Percentiles rank a stretch among this genome's conserved stretches.
Evolutionary conservation across 1,284 basidiomycete species (phyloP).

Genomic region (Cutaneotrichosporon arboriforme): DNA sequence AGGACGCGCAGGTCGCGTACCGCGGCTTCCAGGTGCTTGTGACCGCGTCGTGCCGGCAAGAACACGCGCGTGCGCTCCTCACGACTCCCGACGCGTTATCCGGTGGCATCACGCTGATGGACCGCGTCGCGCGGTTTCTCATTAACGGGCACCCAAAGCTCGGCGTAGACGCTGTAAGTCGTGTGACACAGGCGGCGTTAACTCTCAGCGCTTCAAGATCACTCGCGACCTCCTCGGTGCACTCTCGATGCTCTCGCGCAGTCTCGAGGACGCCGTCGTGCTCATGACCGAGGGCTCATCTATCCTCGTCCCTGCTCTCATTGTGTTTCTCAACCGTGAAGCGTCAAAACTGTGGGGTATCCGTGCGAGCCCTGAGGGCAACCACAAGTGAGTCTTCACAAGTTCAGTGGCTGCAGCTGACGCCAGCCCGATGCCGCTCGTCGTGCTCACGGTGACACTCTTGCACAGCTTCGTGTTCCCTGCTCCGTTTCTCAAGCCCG

Average conservation of each 20-base stretch:
- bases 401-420: not conserved
- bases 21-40: constrained; percentile 29
- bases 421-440: constrained; percentile 27
- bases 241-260: constrained; percentile 26
- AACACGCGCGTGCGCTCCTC: constrained; percentile 27
- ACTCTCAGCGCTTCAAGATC: constrained; percentile 10
- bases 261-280: constrained; percentile 31
- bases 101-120: constrained; percentile 16
- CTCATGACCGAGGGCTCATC: constrained; percentile 30
- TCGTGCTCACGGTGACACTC: constrained; percentile 27
- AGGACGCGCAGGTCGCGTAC: constrained; percentile 9
- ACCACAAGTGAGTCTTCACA: constrained; percentile 4
- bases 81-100: constrained; percentile 2
- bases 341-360: constrained; percentile 32
- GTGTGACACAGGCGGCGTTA: too few species aligned
- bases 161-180: too few species aligned
- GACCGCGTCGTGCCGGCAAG: constrained; percentile 23
- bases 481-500: constrained; percentile 11
- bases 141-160: constrained; percentile 4
- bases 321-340: constrained; percentile 30
- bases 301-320: constrained; percentile 30
- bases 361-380: constrained; percentile 1
- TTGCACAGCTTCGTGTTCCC: constrained; percentile 43
- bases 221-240: constrained; percentile 15
- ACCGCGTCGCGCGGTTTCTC: constrained; percentile 21